These are phyloP conservation scores for Dactylellina parvicollis DNA, from an alignment of 2,329 filamentous ascomycete genomes.

Conservation along the genomic window DNA sequence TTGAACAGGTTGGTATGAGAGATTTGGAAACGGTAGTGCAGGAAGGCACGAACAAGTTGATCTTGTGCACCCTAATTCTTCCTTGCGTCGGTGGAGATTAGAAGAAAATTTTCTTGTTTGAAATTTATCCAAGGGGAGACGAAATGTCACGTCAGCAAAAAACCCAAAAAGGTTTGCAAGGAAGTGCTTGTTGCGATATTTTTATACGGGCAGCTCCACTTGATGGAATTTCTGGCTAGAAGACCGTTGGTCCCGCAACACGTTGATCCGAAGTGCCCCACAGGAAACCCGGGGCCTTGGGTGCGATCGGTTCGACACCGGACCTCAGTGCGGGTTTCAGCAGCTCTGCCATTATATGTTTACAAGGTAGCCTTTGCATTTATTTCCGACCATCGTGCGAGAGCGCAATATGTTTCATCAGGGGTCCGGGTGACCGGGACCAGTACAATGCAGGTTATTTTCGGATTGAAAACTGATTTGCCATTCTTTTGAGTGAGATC, in stretches of 20 bases:
- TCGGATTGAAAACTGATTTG: too few species aligned
- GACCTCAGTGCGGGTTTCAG: too few species aligned
- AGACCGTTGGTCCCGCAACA: not conserved
- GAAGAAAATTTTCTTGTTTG: not conserved
- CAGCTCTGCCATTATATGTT: too few species aligned
- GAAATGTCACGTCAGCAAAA: not conserved
- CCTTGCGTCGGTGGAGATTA: not conserved
- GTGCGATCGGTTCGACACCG: not conserved
- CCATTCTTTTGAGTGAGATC: too few species aligned
- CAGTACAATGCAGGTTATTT: too few species aligned
- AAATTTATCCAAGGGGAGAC: not conserved
- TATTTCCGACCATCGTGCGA: too few species aligned
- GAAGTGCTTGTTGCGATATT: slow-evolving; percentile 17
- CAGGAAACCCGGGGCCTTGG: not conserved
- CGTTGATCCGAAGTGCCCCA: not conserved
- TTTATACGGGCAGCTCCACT: slow-evolving; percentile 2
- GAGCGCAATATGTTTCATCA: too few species aligned
- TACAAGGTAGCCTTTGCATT: too few species aligned
- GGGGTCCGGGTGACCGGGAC: too few species aligned
- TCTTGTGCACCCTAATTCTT: not conserved
- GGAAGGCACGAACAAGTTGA: too few species aligned
- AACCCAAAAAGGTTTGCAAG: slow-evolving; percentile 3
- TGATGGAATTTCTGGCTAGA: not conserved
- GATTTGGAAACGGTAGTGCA: too few species aligned
- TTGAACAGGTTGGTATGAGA: too few species aligned